phyloP scores from a whole-genome alignment of 768 basidiomycete genomes.

The Suillus brevipes region DNA sequence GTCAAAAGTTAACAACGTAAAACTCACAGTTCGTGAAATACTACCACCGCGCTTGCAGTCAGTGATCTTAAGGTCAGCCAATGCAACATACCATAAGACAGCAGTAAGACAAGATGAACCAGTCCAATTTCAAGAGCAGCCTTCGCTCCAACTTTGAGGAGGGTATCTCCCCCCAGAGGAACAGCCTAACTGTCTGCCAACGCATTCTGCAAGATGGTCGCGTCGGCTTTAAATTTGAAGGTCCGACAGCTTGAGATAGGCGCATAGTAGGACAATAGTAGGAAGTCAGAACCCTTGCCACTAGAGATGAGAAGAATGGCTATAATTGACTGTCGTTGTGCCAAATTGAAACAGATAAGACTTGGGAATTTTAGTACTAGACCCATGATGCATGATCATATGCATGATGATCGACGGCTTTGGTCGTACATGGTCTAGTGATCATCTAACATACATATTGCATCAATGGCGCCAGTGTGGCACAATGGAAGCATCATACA shows the following conservation, averaged over 20 bases:
- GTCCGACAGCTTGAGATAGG: not conserved
- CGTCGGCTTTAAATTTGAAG: not conserved
- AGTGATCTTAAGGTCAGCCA: constrained; percentile 15
- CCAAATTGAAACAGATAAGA: not conserved
- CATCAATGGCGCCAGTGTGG: not conserved
- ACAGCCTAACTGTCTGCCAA: constrained; percentile 19
- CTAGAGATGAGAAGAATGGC: not conserved
- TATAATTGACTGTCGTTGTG: not conserved
- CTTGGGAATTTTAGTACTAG: not conserved
- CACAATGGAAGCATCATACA: not conserved
- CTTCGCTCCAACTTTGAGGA: constrained; percentile 44
- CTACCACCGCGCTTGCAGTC: constrained; percentile 29
- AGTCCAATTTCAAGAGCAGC: constrained; percentile 62
- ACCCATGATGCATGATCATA: not conserved
- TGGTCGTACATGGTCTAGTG: not conserved
- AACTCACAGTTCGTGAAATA: constrained; percentile 66
- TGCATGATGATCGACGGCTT: not conserved
- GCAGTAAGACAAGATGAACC: constrained; percentile 69
- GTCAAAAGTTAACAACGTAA: not conserved
- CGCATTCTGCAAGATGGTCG: not conserved
- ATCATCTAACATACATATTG: not conserved
- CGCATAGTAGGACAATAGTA: no score
- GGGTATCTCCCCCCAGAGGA: constrained; percentile 41
- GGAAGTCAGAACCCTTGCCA: not conserved
- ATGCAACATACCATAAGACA: constrained; percentile 56